Conservation (phyloP, 352 stramenopile species). For the Phytophthora kernoviae region DNA sequence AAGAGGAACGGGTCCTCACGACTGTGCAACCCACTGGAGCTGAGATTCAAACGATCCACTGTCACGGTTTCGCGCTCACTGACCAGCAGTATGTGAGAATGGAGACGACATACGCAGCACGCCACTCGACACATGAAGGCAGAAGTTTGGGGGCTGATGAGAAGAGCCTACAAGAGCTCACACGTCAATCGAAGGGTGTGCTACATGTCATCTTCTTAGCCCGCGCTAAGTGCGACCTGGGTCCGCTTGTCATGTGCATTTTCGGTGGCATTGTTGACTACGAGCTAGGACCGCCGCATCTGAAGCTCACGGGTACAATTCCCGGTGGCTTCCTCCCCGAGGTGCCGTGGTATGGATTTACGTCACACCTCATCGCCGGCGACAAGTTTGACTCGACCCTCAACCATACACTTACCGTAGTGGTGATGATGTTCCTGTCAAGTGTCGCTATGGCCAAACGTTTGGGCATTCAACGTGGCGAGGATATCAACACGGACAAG, state of each 20-base stretch:
- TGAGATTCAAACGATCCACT: neutral
- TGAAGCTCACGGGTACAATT: constrained; percentile 72
- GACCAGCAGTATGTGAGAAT: constrained; percentile 42
- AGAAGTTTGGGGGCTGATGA: neutral
- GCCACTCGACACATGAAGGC: neutral
- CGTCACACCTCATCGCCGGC: constrained; percentile 32
- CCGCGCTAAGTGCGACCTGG: constrained; percentile 46
- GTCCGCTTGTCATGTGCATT: constrained; percentile 67
- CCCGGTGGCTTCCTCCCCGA: constrained; percentile 56
- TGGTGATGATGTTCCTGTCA: constrained; percentile 82
- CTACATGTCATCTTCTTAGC: constrained; percentile 23
- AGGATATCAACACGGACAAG: constrained; percentile 61
- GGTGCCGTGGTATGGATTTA: constrained; percentile 48
- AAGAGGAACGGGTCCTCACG: neutral
- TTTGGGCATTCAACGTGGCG: constrained; percentile 61
- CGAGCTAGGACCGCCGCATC: constrained; percentile 40
- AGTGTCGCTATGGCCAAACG: constrained; percentile 85
- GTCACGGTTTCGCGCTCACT: constrained; percentile 34
- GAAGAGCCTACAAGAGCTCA: neutral
- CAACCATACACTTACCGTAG: constrained; percentile 55
- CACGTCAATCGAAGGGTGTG: constrained; percentile 2
- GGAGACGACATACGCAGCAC: constrained; percentile 6
- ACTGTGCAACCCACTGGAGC: neutral
- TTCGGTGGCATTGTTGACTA: constrained; percentile 51
- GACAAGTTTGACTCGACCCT: constrained; percentile 46